A percentile compares a stretch with the other conserved stretches of the same genome.
phyloP scores from a whole-genome alignment of 2,329 filamentous ascomycete genomes.

The Arthrobotrys pseudoclavata region DNA sequence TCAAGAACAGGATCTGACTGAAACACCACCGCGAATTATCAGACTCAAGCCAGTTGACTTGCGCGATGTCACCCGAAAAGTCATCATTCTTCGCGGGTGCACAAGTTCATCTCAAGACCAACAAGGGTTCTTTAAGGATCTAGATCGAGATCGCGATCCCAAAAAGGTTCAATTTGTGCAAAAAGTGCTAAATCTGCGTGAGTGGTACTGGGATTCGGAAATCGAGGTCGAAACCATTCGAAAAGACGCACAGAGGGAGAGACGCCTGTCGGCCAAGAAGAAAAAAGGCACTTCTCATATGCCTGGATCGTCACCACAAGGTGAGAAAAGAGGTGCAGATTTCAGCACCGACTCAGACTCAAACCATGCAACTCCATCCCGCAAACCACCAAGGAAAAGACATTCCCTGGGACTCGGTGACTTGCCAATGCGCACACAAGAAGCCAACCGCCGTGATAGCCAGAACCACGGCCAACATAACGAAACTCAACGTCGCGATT shows the following conservation, averaged over 20 bases:
- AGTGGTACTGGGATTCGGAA: background rate
- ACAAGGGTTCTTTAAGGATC: conserved; percentile 7
- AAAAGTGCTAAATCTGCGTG: background rate
- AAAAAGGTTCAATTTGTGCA: background rate
- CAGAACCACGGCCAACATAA: background rate
- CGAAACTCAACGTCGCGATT: background rate
- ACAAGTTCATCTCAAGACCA: conserved; percentile 10
- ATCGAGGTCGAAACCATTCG: background rate
- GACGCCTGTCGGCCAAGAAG: background rate
- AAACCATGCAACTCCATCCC: background rate
- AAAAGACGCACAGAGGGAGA: background rate
- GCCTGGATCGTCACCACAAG: background rate
- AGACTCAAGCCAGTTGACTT: conserved; percentile 9
- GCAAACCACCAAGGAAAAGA: conserved; percentile 1
- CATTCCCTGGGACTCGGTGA: background rate
- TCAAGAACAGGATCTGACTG: background rate
- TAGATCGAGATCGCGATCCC: background rate
- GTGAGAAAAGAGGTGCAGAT: background rate
- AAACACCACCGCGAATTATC: conserved; percentile 17
- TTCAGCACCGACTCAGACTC: background rate
- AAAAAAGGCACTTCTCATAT: too few species aligned
- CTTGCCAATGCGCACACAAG: background rate
- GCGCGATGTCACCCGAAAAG: conserved; percentile 5
- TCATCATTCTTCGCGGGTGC: conserved; percentile 38
- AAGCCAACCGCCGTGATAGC: background rate